A percentile compares a stretch with the other conserved stretches of the same genome.
Conservation (phyloP, 176 grass and related monocot species). For the Rhynchospora pubera region DNA sequence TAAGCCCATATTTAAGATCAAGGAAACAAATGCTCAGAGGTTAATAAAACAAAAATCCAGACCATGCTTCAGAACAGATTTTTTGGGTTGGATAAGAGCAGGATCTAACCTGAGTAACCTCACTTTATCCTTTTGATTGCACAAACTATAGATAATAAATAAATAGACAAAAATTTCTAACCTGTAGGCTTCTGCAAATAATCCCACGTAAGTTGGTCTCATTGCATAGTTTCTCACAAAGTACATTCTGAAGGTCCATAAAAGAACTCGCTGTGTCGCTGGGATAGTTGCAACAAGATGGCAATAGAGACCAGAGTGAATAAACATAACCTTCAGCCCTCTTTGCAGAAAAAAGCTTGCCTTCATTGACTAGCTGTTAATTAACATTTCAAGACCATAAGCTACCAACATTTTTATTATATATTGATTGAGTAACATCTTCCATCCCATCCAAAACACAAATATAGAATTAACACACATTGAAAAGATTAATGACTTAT, state of each 20-base stretch:
- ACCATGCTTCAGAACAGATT: not conserved
- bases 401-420: constrained; percentile 1
- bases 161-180: not conserved
- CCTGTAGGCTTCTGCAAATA: constrained; percentile 87
- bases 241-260: constrained; percentile 43
- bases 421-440: not conserved
- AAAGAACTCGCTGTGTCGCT: constrained; percentile 62
- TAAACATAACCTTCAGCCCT: constrained; percentile 80
- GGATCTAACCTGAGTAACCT: not conserved
- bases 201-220: constrained; percentile 61
- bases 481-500: not conserved
- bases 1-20: not conserved
- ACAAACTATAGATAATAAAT: not conserved
- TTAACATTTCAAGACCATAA: constrained; percentile 25
- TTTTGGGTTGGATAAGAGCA: not conserved
- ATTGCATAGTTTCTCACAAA: constrained; percentile 61
- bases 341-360: constrained; percentile 70
- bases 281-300: constrained; percentile 91
- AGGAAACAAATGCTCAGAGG: not conserved
- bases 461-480: not conserved
- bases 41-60: not conserved
- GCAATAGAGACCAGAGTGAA: constrained; percentile 87
- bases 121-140: not conserved
- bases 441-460: not conserved
- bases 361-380: constrained; percentile 60